Conservation (phyloP, 2,329 filamentous ascomycete genomes). For the Emergomyces pasteurianus region DNA sequence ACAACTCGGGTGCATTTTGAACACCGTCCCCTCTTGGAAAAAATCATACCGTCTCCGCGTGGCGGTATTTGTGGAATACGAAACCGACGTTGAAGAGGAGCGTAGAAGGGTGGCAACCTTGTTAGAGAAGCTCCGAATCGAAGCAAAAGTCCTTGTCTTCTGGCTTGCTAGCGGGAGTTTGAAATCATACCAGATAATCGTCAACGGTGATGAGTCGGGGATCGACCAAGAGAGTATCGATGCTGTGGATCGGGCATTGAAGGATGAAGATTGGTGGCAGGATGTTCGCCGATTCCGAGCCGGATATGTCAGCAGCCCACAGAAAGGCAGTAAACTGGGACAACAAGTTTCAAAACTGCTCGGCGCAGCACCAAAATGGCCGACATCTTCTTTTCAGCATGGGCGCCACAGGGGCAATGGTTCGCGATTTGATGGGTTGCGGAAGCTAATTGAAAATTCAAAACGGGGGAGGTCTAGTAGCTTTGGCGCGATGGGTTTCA, state of each 20-base stretch:
- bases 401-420: constrained; percentile 31
- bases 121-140: constrained; percentile 68
- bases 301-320: constrained; percentile 11
- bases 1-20: constrained; percentile 72
- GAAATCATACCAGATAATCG: constrained; percentile 62
- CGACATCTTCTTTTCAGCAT: constrained; percentile 42
- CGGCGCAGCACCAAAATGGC: constrained; percentile 36
- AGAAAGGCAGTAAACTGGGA: constrained; percentile 10
- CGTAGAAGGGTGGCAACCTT: constrained; percentile 57
- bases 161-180: constrained; percentile 66
- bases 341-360: constrained; percentile 22
- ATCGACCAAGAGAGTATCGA: constrained; percentile 45
- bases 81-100: constrained; percentile 71
- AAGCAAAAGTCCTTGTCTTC: constrained; percentile 67
- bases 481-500: constrained; percentile 46
- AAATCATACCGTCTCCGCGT: constrained; percentile 61
- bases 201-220: constrained; percentile 51
- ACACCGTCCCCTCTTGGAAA: constrained; percentile 72
- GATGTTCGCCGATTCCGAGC: constrained; percentile 48
- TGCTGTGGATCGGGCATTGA: constrained; percentile 53
- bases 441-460: constrained; percentile 50
- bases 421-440: constrained; percentile 46
- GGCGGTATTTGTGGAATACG: constrained; percentile 80
- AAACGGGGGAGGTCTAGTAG: constrained; percentile 40
- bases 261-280: constrained; percentile 71